These are phyloP conservation scores for Sarocladium strictum DNA, from an alignment of 2,329 filamentous ascomycete genomes.

Conservation along the genomic window DNA sequence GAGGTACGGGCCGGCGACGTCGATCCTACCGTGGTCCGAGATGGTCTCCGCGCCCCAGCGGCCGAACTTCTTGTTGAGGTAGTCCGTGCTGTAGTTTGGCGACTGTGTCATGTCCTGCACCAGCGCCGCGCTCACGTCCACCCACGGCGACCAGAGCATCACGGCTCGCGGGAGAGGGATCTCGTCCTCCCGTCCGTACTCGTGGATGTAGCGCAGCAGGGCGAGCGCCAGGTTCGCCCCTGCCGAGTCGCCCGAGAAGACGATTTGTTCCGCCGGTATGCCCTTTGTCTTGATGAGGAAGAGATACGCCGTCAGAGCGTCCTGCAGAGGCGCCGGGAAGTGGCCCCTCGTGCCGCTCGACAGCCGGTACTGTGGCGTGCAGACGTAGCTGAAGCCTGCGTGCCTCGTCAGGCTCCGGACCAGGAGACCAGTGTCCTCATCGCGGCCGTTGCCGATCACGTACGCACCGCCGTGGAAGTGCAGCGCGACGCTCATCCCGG, in stretches of 20 bases:
- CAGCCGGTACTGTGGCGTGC: conserved; percentile 26
- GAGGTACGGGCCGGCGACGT: conserved; percentile 10
- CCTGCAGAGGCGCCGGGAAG: conserved; percentile 26
- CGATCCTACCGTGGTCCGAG: conserved; percentile 9
- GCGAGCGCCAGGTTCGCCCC: conserved; percentile 24
- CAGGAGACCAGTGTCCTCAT: conserved; percentile 21
- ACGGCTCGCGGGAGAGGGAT: conserved; percentile 17
- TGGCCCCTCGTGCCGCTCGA: conserved; percentile 16
- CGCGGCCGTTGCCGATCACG: conserved; percentile 24
- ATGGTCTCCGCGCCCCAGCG: conserved; percentile 15
- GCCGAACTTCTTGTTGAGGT: conserved; percentile 16
- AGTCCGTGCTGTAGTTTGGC: conserved; percentile 14
- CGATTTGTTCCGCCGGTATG: conserved; percentile 21
- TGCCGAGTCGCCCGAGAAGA: conserved; percentile 28
- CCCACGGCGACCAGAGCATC: conserved; percentile 19
- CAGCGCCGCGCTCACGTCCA: conserved; percentile 18
- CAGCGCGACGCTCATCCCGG: conserved; percentile 16
- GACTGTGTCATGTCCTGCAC: conserved; percentile 17
- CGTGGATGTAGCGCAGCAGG: conserved; percentile 24
- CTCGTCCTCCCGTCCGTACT: conserved; percentile 16
- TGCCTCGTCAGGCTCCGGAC: conserved; percentile 18
- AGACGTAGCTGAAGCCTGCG: conserved; percentile 19
- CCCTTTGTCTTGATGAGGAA: conserved; percentile 17
- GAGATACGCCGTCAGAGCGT: conserved; percentile 24
- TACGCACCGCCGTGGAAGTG: conserved; percentile 28